Evolutionary conservation across 2,329 filamentous ascomycete genomes (phyloP), one percentile per base, ranked within the genome.

Genomic region (Oidium heveae): DNA sequence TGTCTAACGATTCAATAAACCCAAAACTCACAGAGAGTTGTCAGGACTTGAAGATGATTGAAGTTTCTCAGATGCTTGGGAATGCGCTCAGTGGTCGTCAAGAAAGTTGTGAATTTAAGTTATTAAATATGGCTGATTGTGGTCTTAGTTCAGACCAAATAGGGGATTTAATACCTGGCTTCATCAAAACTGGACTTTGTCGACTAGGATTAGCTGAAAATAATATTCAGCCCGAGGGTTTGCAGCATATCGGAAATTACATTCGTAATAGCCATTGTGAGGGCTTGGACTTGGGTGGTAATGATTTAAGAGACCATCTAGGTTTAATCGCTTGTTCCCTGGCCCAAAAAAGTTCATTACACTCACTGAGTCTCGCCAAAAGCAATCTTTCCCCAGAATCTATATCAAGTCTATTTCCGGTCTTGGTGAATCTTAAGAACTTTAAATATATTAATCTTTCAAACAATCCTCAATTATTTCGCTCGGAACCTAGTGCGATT

Each of bases 391-490:
- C 75, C 4, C 81, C 86, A 0, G 72, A 77, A 0, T 80, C 82
- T 12, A 70, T 96, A 22, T 82, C 77, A 66, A 76, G 78, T 54
- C 71, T 96, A 13, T 74, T 96, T 53, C 86, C 86, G 4, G 77
- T 77, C 7, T 68, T 96, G 54, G 72, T 75, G 28, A 77, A 74
- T 59, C 70, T 95, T 55, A 73, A 74, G 1, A 77, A 82, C 58
- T 82, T 95, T 64, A 80, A 84, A 20, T 95, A 95, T 64, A 78
- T 98, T 56, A 91, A 96, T 65, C 71, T 98, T 37, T 94, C 86
- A 5, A 86, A 94, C 63, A 96, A 96, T 61, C 83, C 75, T 34
- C 79, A 78, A 20, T 72, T 98, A 16, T 94, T 94, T 64, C 75
- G 79, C 54, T 72, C 73, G 3, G 73, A 82, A 44, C 80, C 84